These are phyloP conservation scores for Mycena indigotica DNA, from an alignment of 768 basidiomycete species.

Conservation along the genomic window DNA sequence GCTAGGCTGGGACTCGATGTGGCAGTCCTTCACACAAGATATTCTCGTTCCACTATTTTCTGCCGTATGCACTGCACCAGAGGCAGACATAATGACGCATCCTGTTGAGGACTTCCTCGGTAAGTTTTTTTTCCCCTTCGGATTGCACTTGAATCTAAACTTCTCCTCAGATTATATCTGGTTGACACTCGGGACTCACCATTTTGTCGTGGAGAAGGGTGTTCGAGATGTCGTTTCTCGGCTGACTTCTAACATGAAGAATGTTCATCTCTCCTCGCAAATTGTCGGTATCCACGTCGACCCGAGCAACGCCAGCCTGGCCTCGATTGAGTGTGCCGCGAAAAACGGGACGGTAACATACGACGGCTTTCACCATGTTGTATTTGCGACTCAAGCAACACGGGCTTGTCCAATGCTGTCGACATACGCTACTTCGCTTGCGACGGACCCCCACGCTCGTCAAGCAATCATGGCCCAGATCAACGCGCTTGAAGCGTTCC, in stretches of 20 bases:
- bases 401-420: slow-evolving; percentile 57
- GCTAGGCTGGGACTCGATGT: slow-evolving; percentile 51
- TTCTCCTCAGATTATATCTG: slow-evolving; percentile 63
- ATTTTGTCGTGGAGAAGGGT: slow-evolving; percentile 65
- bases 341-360: slow-evolving; percentile 31
- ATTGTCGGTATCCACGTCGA: slow-evolving; percentile 50
- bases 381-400: slow-evolving; percentile 76
- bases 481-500: slow-evolving; percentile 52
- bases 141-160: background rate
- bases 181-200: slow-evolving; percentile 65
- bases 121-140: slow-evolving; percentile 29
- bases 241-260: slow-evolving; percentile 46
- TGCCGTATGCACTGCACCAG: slow-evolving; percentile 69
- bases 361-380: slow-evolving; percentile 62
- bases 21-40: slow-evolving; percentile 53
- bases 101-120: slow-evolving; percentile 70
- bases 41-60: slow-evolving; percentile 70
- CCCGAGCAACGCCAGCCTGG: slow-evolving; percentile 32
- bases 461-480: slow-evolving; percentile 43
- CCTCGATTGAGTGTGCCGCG: slow-evolving; percentile 41
- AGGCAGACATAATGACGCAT: slow-evolving; percentile 54
- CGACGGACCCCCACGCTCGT: slow-evolving; percentile 26
- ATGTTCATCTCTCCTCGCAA: slow-evolving; percentile 58
- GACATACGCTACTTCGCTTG: slow-evolving; percentile 46
- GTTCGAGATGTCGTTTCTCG: slow-evolving; percentile 58